These are phyloP conservation scores for Aspergillus saccharolyticus DNA, from an alignment of 495 filamentous ascomycete genomes.

Conservation along the genomic window DNA sequence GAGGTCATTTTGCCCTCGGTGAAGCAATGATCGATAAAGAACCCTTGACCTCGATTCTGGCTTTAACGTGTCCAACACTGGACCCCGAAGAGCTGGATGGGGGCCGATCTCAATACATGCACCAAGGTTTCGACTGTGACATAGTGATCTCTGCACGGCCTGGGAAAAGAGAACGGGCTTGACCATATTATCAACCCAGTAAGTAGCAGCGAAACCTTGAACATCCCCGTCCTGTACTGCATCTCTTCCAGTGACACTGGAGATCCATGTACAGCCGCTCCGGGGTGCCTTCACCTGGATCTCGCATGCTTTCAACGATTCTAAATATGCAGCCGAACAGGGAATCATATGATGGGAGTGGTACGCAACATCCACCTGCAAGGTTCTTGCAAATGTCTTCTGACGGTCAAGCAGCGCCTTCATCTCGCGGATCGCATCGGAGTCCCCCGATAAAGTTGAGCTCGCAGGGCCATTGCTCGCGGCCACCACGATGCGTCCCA, in stretches of 20 bases:
- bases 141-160: neutral
- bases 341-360: conserved; percentile 41
- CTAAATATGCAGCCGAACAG: conserved; percentile 12
- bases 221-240: too few species aligned
- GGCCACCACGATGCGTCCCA: conserved; percentile 15
- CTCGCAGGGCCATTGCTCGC: conserved; percentile 38
- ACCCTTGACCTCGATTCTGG: conserved; percentile 19
- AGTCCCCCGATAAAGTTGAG: conserved; percentile 38
- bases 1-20: conserved; percentile 32
- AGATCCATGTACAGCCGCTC: conserved; percentile 13
- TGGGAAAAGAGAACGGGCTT: conserved; percentile 10
- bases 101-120: conserved; percentile 53
- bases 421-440: conserved; percentile 28
- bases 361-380: conserved; percentile 53
- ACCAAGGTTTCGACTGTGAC: neutral
- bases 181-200: conserved; percentile 17
- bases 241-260: too few species aligned
- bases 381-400: conserved; percentile 44
- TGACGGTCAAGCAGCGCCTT: conserved; percentile 40
- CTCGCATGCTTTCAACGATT: conserved; percentile 9
- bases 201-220: too few species aligned
- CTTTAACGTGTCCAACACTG: conserved; percentile 38
- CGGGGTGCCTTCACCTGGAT: neutral
- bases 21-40: conserved; percentile 38
- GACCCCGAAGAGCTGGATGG: conserved; percentile 49